Percentiles rank a stretch among this genome's conserved stretches.
phyloP scores from a whole-genome alignment of 2,329 filamentous ascomycete genomes.

The Lojkania enalia region DNA sequence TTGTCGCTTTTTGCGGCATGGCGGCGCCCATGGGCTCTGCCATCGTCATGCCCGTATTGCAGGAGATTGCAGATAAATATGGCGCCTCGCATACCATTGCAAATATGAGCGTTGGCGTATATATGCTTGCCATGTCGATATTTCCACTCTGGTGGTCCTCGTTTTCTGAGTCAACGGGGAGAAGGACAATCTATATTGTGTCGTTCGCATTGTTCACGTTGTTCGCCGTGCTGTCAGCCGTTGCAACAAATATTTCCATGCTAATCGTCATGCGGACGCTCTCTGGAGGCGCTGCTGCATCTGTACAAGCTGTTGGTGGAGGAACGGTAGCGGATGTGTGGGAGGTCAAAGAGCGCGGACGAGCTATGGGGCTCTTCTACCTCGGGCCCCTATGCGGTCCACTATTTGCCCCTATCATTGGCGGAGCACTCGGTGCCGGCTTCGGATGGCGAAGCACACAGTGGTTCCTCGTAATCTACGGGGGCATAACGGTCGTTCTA shows the following conservation, averaged over 20 bases:
- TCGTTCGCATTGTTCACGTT: conserved; percentile 41
- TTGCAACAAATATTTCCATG: conserved; percentile 43
- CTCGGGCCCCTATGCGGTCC: conserved; percentile 45
- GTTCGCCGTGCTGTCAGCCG: conserved; percentile 38
- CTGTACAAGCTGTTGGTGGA: conserved; percentile 45
- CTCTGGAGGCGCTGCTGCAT: conserved; percentile 43
- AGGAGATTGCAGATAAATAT: conserved; percentile 39
- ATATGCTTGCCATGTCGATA: conserved; percentile 48
- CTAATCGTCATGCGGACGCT: conserved; percentile 41
- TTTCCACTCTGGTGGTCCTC: conserved; percentile 48
- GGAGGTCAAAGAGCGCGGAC: conserved; percentile 43
- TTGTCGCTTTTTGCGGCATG: conserved; percentile 75
- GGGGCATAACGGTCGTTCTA: conserved; percentile 34
- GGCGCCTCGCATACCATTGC: conserved; percentile 37
- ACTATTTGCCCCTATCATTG: conserved; percentile 44
- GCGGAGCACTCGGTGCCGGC: conserved; percentile 37
- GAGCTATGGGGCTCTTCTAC: conserved; percentile 46
- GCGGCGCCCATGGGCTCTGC: conserved; percentile 82
- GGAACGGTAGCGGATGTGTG: conserved; percentile 45
- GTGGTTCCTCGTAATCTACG: conserved; percentile 46
- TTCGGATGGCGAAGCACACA: conserved; percentile 46
- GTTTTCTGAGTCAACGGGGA: conserved; percentile 42
- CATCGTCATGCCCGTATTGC: conserved; percentile 68
- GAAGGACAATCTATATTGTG: conserved; percentile 42
- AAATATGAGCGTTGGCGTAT: conserved; percentile 47